These are phyloP conservation scores for Fraxinus cuspidata DNA, from an alignment of 257 asterid genomes.

Conservation along the genomic window DNA sequence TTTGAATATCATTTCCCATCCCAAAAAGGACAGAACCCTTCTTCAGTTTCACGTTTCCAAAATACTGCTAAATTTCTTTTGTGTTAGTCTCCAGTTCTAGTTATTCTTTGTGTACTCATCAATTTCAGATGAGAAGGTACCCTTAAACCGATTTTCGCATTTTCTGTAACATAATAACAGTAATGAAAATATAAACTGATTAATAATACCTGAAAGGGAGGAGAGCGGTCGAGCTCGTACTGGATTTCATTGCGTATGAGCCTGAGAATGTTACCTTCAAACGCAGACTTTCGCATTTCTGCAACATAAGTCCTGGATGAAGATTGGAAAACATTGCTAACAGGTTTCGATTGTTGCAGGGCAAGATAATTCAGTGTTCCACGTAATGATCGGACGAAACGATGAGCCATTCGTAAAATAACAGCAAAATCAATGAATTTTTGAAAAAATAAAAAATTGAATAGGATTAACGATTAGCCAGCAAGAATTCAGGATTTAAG, in stretches of 20 bases:
- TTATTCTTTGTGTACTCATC: not conserved
- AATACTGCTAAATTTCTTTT: not conserved
- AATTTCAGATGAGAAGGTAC: slow-evolving; percentile 1
- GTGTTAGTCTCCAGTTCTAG: not conserved
- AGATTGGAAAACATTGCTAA: slow-evolving; percentile 23
- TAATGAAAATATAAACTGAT: not conserved
- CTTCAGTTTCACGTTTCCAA: not conserved
- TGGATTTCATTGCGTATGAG: slow-evolving; percentile 74
- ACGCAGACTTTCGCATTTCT: slow-evolving; percentile 76
- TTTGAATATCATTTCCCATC: not conserved
- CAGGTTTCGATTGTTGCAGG: slow-evolving; percentile 22
- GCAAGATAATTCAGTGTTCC: slow-evolving; percentile 31
- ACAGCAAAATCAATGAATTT: slow-evolving; percentile 9
- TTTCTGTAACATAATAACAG: not conserved
- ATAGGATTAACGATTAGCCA: not conserved
- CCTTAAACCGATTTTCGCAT: not conserved
- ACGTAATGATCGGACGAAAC: slow-evolving; percentile 39
- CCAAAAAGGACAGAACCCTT: not conserved
- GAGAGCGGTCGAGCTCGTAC: slow-evolving; percentile 66
- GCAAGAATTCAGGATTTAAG: slow-evolving; percentile 24
- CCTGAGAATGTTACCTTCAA: slow-evolving; percentile 77
- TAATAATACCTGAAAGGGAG: slow-evolving; percentile 53
- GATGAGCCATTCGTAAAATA: slow-evolving; percentile 42
- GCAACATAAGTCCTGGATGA: slow-evolving; percentile 49
- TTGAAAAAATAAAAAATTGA: not conserved